phyloP scores from a whole-genome alignment of 2,329 filamentous ascomycete genomes.

The Teratosphaeria zuluensis region DNA sequence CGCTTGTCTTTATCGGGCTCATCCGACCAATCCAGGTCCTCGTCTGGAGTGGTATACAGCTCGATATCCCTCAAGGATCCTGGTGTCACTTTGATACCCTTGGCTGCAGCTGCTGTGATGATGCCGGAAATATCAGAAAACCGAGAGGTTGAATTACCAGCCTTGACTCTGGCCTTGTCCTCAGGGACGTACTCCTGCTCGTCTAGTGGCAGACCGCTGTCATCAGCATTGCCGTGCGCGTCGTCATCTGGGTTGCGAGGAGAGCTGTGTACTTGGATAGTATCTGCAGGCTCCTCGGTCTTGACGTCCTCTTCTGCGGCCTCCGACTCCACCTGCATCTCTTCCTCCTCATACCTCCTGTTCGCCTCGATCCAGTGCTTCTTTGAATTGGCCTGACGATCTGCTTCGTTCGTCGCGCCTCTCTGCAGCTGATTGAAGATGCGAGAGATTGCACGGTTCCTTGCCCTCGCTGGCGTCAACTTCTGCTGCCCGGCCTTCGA shows the following conservation, averaged over 20 bases:
- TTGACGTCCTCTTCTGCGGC: neutral
- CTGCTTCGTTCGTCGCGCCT: neutral
- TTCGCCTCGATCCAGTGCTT: neutral
- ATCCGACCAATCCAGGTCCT: constrained; percentile 4
- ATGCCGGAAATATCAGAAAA: neutral
- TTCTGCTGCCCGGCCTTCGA: neutral
- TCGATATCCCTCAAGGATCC: neutral
- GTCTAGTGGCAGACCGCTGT: neutral
- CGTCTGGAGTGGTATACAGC: constrained; percentile 1
- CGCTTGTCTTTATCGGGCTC: neutral
- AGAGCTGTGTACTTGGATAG: neutral
- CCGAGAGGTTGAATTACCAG: neutral
- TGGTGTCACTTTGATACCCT: neutral
- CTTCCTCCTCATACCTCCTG: neutral
- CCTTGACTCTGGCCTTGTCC: neutral
- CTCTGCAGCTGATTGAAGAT: neutral
- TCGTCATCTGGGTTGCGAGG: neutral
- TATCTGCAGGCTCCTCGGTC: neutral
- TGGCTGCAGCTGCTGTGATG: neutral
- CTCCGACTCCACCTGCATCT: neutral
- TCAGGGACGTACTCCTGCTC: neutral
- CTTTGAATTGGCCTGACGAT: neutral
- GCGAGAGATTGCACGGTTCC: neutral
- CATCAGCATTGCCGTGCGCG: neutral
- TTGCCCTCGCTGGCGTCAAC: neutral